A percentile compares a stretch with the other conserved stretches of the same genome.
Conservation (phyloP, 75 land plant genomes). For the Selaginella tamariscina region DNA sequence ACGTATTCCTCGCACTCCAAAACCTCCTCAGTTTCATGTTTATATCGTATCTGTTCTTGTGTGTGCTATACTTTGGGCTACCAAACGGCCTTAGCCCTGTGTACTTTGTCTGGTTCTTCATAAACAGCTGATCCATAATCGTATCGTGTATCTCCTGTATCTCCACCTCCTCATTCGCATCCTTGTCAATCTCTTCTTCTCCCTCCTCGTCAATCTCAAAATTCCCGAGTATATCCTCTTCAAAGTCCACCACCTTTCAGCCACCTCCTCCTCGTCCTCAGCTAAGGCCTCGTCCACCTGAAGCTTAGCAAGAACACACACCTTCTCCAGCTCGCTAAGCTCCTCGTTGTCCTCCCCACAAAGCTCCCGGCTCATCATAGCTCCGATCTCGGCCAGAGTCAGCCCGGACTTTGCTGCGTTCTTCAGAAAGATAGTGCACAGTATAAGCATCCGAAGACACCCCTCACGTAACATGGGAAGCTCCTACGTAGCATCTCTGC, state of each 20-base stretch:
- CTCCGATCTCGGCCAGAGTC: conserved; percentile 62
- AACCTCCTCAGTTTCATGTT: not conserved
- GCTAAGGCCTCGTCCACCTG: conserved; percentile 20
- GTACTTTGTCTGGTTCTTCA: not conserved
- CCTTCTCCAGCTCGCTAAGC: conserved; percentile 56
- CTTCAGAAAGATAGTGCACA: conserved; percentile 61
- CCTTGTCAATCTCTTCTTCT: not conserved
- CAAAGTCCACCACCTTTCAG: not conserved
- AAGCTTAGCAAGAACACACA: conserved; percentile 46
- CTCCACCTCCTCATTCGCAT: not conserved
- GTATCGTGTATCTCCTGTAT: not conserved
- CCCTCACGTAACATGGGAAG: conserved; percentile 71
- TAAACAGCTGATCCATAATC: not conserved
- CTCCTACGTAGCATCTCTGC: conserved; percentile 37
- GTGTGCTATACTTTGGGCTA: not conserved
- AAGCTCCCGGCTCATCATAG: conserved; percentile 76
- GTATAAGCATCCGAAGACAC: conserved; percentile 49
- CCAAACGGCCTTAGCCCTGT: not conserved
- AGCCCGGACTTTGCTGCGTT: conserved; percentile 52
- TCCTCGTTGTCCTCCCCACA: conserved; percentile 51
- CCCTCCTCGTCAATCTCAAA: not conserved
- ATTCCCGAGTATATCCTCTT: not conserved
- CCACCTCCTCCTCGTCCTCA: not conserved
- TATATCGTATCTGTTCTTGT: not conserved
- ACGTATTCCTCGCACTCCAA: not conserved